Evolutionary conservation across 129 eudicot species (phyloP), one percentile per base, ranked within the genome.

Genomic region (Calendula officinalis): DNA sequence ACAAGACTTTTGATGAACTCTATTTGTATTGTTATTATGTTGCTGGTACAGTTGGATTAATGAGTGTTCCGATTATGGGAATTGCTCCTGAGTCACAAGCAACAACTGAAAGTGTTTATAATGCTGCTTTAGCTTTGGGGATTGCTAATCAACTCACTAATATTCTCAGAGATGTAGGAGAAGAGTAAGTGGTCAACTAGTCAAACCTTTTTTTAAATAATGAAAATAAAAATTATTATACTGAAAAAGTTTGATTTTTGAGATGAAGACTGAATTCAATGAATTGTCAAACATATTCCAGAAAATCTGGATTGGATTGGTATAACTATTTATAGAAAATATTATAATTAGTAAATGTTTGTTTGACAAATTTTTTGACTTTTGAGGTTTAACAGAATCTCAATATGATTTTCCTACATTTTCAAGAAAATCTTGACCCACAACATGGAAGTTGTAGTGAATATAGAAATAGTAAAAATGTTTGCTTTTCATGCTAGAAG

Each of bases 141-240:
- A 77, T 94, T 4, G 97, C 99, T 9, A 94, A 94, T 80, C 99
- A 94, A 74, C 75, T 94, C 66, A 94, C 99, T 7, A 94, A 94
- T 75, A 94, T 94, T 17, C 97, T 94, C n/a, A 78, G 99, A 45
- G 99, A 94, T 75, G 99, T 94, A 32, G 99, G 99, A 80, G 99
- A 94, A 83, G 99, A 94, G 99, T 94, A 86, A 80, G 99, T 71
- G 14, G 42, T 49, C 41, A 8, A 48, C 30, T 22, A 2, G 30
- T 22, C 30, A 40, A 36, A 33, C 11, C 9, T 55, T 30, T 12
- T 15, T 1, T 48, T 1, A 22, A 35, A 38, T 14, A 10, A 1
- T 50, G 15, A 16, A 13, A 45, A n/a, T 45, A 10, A 45, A 45
- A 52, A 8, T 17, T 52, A 52, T 3, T 5, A 15, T 16, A 12